Evolutionary conservation across 2,329 filamentous ascomycete genomes (phyloP).

Genomic region (Nemania sp.): DNA sequence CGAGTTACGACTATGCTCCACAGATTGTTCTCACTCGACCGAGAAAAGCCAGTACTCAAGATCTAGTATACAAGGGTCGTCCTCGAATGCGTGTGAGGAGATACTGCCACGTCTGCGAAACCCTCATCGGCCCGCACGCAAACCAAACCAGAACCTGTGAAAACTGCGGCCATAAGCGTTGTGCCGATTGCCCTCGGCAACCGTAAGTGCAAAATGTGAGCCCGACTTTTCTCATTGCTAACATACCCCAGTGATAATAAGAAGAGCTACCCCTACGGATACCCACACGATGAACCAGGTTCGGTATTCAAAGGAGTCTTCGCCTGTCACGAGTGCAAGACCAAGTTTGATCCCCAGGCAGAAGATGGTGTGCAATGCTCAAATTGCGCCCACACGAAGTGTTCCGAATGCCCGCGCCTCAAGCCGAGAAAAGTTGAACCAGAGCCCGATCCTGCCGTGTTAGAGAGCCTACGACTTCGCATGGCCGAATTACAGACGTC

Average conservation of each 20-base stretch:
- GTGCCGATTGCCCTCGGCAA: slow-evolving; percentile 79
- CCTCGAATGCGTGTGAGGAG: slow-evolving; percentile 74
- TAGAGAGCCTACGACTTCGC: slow-evolving; percentile 57
- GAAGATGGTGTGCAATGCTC: slow-evolving; percentile 59
- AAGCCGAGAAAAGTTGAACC: slow-evolving; percentile 65
- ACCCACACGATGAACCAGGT: slow-evolving; percentile 68
- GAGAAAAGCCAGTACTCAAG: slow-evolving; percentile 68
- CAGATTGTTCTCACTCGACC: slow-evolving; percentile 64
- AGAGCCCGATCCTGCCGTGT: slow-evolving; percentile 63
- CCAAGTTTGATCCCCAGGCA: slow-evolving; percentile 57
- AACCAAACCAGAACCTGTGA: slow-evolving; percentile 61
- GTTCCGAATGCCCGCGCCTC: slow-evolving; percentile 61
- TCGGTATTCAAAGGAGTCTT: slow-evolving; percentile 56
- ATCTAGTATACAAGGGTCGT: slow-evolving; percentile 69
- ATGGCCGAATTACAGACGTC: slow-evolving; percentile 23
- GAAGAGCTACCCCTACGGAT: slow-evolving; percentile 70
- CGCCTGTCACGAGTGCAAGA: slow-evolving; percentile 66
- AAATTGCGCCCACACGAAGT: slow-evolving; percentile 65
- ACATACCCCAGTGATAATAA: slow-evolving; percentile 60
- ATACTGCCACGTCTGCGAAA: slow-evolving; percentile 75
- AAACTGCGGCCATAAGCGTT: slow-evolving; percentile 73
- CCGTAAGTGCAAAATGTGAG: slow-evolving; percentile 61
- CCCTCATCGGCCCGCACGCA: slow-evolving; percentile 60
- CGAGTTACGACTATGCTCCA: slow-evolving; percentile 56
- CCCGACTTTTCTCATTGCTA: slow-evolving; percentile 14